Conservation (phyloP, 1,284 basidiomycete genomes). For the Rhodotorula sp. region DNA sequence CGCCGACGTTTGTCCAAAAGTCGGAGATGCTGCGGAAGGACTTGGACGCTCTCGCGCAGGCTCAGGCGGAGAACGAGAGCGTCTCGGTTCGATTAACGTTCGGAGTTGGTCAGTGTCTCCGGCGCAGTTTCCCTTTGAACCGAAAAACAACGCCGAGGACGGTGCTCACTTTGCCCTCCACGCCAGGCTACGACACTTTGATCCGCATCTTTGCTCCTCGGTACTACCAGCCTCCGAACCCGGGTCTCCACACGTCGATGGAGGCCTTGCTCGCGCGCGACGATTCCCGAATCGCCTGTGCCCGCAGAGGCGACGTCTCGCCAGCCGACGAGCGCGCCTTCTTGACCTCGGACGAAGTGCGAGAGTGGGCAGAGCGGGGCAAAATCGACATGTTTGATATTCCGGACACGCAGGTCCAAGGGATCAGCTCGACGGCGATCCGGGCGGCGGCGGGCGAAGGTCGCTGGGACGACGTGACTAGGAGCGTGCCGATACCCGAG, state of each 20-base stretch:
- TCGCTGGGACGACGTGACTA: conserved; percentile 50
- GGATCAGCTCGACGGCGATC: conserved; percentile 70
- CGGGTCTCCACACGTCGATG: conserved; percentile 60
- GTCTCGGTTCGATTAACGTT: conserved; percentile 59
- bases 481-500: conserved; percentile 52
- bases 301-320: conserved; percentile 55
- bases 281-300: conserved; percentile 68
- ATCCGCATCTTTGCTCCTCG: conserved; percentile 74
- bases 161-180: not conserved
- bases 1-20: conserved; percentile 86
- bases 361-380: conserved; percentile 53
- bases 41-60: conserved; percentile 5
- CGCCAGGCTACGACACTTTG: conserved; percentile 67
- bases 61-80: conserved; percentile 1
- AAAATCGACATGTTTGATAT: conserved; percentile 39
- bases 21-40: conserved; percentile 57
- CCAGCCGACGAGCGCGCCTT: conserved; percentile 47
- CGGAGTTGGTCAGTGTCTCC: conserved; percentile 55
- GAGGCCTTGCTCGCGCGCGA: conserved; percentile 61
- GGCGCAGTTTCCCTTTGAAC: too few species aligned
- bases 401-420: conserved; percentile 58
- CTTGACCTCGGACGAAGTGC: conserved; percentile 52
- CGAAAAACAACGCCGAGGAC: not conserved
- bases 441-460: conserved; percentile 55
- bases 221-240: conserved; percentile 62